phyloP scores from a whole-genome alignment of 805 yeast genomes.

The Schwanniomyces occidentalis region DNA sequence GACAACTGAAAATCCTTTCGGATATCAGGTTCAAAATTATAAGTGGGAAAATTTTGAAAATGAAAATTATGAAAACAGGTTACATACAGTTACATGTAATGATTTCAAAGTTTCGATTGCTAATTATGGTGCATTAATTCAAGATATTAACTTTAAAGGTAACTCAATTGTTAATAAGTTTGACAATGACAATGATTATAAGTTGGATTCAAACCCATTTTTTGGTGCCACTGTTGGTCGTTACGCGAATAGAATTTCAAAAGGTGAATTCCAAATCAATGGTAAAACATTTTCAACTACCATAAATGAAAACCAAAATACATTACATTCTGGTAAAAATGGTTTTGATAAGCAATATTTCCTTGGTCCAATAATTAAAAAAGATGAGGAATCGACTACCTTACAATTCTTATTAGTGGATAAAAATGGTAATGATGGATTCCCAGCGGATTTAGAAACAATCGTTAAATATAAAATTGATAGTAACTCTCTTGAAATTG shows the following conservation, averaged over 20 bases:
- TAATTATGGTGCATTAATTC: slow-evolving; percentile 54
- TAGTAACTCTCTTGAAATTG: slow-evolving; percentile 43
- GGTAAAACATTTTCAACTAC: slow-evolving; percentile 43
- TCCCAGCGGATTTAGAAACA: slow-evolving; percentile 57
- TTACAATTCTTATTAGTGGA: slow-evolving; percentile 45
- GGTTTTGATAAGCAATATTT: slow-evolving; percentile 54
- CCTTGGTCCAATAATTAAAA: slow-evolving; percentile 53
- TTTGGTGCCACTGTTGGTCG: slow-evolving; percentile 70
- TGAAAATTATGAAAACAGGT: slow-evolving; percentile 28
- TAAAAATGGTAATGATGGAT: slow-evolving; percentile 51
- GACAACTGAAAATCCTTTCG: slow-evolving; percentile 68
- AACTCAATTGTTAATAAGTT: slow-evolving; percentile 42
- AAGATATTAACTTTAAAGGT: slow-evolving; percentile 40
- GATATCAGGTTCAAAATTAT: slow-evolving; percentile 44
- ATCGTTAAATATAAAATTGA: slow-evolving; percentile 47
- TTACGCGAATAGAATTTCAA: slow-evolving; percentile 57
- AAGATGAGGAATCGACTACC: slow-evolving; percentile 28
- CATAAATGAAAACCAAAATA: slow-evolving; percentile 39
- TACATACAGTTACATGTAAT: slow-evolving; percentile 35
- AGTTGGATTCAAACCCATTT: slow-evolving; percentile 42
- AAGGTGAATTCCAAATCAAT: slow-evolving; percentile 42
- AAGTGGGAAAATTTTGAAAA: slow-evolving; percentile 30
- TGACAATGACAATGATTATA: slow-evolving; percentile 30
- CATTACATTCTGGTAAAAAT: slow-evolving; percentile 55
- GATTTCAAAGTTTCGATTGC: slow-evolving; percentile 41